A percentile compares a stretch with the other conserved stretches of the same genome.
Evolutionary conservation across 2,329 filamentous ascomycete genomes (phyloP).

Genomic region (Grosmannia serpens): DNA sequence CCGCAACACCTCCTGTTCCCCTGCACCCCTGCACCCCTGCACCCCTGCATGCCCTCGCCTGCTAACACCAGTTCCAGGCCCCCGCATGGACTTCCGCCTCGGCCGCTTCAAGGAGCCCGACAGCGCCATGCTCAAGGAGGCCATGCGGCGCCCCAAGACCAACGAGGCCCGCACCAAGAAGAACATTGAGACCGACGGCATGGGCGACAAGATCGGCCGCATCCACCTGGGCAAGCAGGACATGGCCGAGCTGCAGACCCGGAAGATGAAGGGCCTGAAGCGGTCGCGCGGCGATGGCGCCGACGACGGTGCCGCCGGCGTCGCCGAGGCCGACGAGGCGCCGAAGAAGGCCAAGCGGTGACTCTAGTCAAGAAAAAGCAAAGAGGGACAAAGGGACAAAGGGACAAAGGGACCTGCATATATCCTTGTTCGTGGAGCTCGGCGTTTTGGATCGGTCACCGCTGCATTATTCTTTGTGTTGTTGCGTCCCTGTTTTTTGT

Average conservation of each 20-base stretch:
- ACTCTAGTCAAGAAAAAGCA: neutral
- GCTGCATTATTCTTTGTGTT: neutral
- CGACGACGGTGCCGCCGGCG: neutral
- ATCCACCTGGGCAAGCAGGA: conserved; percentile 90
- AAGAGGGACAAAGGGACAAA: neutral
- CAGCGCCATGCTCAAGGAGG: conserved; percentile 71
- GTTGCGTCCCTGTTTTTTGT: neutral
- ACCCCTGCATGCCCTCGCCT: conserved; percentile 28
- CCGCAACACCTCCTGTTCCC: neutral
- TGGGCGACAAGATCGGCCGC: conserved; percentile 93
- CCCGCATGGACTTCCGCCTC: conserved; percentile 81
- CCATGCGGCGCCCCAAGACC: conserved; percentile 73
- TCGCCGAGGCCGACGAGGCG: conserved; percentile 16
- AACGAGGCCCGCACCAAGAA: conserved; percentile 77
- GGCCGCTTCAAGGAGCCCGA: conserved; percentile 74
- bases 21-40: no score
- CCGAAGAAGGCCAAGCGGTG: conserved; percentile 26
- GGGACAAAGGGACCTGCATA: neutral
- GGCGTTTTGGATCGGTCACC: neutral
- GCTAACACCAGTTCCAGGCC: conserved; percentile 30
- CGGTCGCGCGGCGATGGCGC: conserved; percentile 50
- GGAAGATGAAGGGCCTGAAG: conserved; percentile 99
- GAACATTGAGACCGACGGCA: conserved; percentile 82
- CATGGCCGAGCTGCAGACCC: conserved; percentile 73
- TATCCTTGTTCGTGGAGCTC: conserved; percentile 1